Evolutionary conservation across 2,329 filamentous ascomycete genomes (phyloP), one percentile per base, ranked within the genome.

Genomic region (Aureobasidium sp.): DNA sequence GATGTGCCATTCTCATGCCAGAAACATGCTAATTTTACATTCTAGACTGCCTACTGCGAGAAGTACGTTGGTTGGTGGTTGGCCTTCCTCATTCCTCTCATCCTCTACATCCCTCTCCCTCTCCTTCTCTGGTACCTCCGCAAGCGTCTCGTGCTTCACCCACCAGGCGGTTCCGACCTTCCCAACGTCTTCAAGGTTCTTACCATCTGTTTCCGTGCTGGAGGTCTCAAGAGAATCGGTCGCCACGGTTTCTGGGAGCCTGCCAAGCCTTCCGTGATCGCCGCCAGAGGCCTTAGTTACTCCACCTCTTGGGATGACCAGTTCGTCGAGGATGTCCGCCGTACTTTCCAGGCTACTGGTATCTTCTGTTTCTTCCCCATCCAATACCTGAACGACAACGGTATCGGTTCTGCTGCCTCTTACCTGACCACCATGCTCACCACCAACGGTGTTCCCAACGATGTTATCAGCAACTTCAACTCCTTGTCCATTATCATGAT

Each of bases 291-390:
- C 25, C n/a, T n/a, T 5, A 62, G 42, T 51, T 65, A 67, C 51
- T 11, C 55, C 13, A 66, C 66, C 3, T 55, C 76, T 0, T 90
- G 86, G 85, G 81, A 87, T 61, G 85, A 89, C 67, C 78, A 81
- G 66, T 90, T 90, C 66, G 78, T 90, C 47, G 85, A 88, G 6
- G 87, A 90, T 68, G 77, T 90, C 48, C 86, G 86, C 75, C 84
- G 85, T 37, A 81, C 82, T 14, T 71, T 82, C 32, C 68, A 78
- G 71, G 88, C 87, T 25, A 90, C 87, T 76, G 83, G 85, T 67
- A 86, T 89, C 60, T 89, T 90, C 62, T 67, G 74, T 42, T 78
- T 76, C 68, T 79, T 76, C 63, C 77, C 77, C 0, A 71, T 79
- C n/a, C 78, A 77, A 59, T 67, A 70, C 63, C 59, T 68, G 59